Evolutionary conservation across 83 land plant species (phyloP), one percentile per base, ranked within the genome.

Genomic region (Larix sibirica): DNA sequence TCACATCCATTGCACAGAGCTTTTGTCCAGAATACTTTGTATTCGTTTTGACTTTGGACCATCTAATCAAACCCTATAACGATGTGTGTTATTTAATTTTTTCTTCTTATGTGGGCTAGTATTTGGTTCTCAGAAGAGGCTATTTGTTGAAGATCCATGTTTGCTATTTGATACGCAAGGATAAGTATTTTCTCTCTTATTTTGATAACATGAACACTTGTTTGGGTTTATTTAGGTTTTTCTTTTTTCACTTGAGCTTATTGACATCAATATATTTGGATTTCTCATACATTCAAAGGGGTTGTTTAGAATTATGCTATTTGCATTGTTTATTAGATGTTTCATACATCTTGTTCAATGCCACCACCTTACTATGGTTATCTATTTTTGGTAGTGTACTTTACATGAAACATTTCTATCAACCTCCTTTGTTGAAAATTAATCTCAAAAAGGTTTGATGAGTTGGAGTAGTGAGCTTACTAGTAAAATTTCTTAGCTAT

Each of bases 321-420:
- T 50, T 70, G 42, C 47, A 70, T 38, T 68, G 38, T 14, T 68
- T 70, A 38, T 70, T 70, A 20, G 75, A 70, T 70, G 21, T 70
- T 70, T 70, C 42, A 17, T 70, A 47, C 75, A 36, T 17, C 3
- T 20, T 38, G 24, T 74, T 75, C 10, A 47, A 75, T 47, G 78
- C 26, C 23, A 50, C n/a, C 4, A 50, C 4, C 24, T 12, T 20
- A 13, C 10, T 23, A 21, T 75, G 47, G 47, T 44, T 50, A 47
- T 47, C 78, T 16, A 47, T 21, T 75, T 50, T 26, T 47, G 23
- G 31, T 23, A 50, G 13, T n/a, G 14, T 75, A 47, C 4, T 75
- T 58, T 50, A 75, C 24, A 3, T 23, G 42, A 71, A 23, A 42
- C 6, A 10, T 18, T 71, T 71, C n/a, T 71, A 8, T 44, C 40